Evolutionary conservation across 371 early-diverging fungal species (phyloP), one percentile per base, ranked within the genome.

Genomic region (Mortierella sp.): DNA sequence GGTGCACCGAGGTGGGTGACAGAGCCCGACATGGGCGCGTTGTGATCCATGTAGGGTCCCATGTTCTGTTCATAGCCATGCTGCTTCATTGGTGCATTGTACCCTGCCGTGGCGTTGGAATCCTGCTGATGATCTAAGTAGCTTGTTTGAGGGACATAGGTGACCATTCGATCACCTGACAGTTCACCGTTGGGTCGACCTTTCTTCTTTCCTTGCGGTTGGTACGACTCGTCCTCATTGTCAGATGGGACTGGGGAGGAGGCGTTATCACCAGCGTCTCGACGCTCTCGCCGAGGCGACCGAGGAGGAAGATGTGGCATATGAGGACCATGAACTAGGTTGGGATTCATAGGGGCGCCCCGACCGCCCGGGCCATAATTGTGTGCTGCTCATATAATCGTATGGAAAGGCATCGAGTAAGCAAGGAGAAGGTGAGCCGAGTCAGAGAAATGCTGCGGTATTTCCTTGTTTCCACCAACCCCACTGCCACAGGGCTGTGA

Each of bases 251-350:
- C 64, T 14, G 80, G 80, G 1, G 53, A 53, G 1, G 66, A 59
- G 44, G 69, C 7, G 23, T 11, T 66, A 25, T 79, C 80, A 7
- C 56, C 68, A 44, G 53, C 21, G 26, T 73, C 73, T 44, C 64
- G 66, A 21, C 73, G 65, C 60, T 75, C 68, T 2, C 75, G 65
- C 47, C 75, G 60, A 15, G 75, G 70, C 18, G 80, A 69, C 11
- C 70, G 51, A 23, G 75, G 66, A 4, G 75, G 80, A 28, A 58
- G 57, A 44, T 70, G 74, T 0, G 70, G 70, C 75, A 75, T 75
- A 21, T 66, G 60, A 47, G 69, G 75, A 7, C 70, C 66, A 11
- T 68, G 56, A 47, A 68, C 55, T n/a, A 44, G 63, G 51, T 53
- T 75, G 43, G 51, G 57, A 7, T 30, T 30, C 21, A 57, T n/a